A percentile compares a stretch with the other conserved stretches of the same genome.
Conservation (phyloP, 2,329 filamentous ascomycete species). For the Hymenoscyphus fraxineus region DNA sequence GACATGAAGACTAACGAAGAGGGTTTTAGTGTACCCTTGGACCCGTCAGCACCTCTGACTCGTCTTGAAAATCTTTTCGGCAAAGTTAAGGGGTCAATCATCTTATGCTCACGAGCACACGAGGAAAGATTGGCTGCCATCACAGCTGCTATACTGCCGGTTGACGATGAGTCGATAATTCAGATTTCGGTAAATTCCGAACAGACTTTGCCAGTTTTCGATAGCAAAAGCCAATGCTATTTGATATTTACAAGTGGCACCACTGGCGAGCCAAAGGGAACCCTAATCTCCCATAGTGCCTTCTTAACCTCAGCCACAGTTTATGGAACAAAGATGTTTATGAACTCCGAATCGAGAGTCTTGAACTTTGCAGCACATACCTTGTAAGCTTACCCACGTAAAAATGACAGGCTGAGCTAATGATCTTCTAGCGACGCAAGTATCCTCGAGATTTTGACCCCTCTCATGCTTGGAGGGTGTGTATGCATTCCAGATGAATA, state of each 20-base stretch:
- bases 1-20: background rate
- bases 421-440: constrained; percentile 13
- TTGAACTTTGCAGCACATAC: constrained; percentile 25
- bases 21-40: constrained; percentile 30
- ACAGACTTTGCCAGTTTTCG: background rate
- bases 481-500: constrained; percentile 27
- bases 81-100: constrained; percentile 11
- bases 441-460: constrained; percentile 22
- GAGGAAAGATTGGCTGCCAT: constrained; percentile 4
- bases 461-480: constrained; percentile 21
- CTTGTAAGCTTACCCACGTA: constrained; percentile 6
- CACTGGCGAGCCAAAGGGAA: constrained; percentile 29
- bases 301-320: constrained; percentile 13
- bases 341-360: constrained; percentile 10
- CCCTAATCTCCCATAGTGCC: constrained; percentile 17
- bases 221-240: background rate
- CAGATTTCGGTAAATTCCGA: background rate
- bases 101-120: constrained; percentile 15
- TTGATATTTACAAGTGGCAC: constrained; percentile 3
- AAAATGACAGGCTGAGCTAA: background rate
- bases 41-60: constrained; percentile 29
- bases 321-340: constrained; percentile 11
- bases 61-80: constrained; percentile 23
- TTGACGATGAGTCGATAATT: background rate
- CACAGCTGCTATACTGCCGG: background rate